Evolutionary conservation across 306 rosid genomes (phyloP).

Genomic region (Dalbergia cultrata): DNA sequence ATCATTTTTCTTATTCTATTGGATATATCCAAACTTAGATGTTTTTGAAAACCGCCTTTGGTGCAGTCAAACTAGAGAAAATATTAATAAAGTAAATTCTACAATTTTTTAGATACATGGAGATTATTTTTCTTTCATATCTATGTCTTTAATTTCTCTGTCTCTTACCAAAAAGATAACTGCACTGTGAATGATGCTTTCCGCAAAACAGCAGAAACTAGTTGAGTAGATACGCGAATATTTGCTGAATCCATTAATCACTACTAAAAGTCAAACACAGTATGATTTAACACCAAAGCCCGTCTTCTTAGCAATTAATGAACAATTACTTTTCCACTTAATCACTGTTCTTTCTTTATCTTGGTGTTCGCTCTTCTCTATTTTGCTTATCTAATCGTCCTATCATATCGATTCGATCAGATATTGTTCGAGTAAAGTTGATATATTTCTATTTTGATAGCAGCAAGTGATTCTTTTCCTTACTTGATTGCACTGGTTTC

Average conservation of each 20-base stretch:
- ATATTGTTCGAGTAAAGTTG: background rate
- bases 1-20: no score
- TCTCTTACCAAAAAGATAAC: background rate
- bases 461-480: slow-evolving; percentile 26
- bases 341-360: background rate
- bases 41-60: no score
- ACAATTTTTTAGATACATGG: no score
- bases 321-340: background rate
- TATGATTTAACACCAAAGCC: slow-evolving; percentile 12
- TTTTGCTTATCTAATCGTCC: background rate
- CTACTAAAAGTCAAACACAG: slow-evolving; percentile 38
- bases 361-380: background rate
- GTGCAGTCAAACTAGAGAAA: background rate
- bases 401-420: background rate
- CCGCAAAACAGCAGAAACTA: background rate
- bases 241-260: slow-evolving; percentile 17
- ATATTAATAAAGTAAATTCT: no score
- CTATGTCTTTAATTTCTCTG: background rate
- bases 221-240: slow-evolving; percentile 16
- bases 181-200: background rate
- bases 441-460: slow-evolving; percentile 15
- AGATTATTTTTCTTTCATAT: background rate
- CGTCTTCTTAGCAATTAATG: background rate
- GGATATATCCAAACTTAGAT: no score
- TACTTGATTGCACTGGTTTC: background rate